A percentile compares a stretch with the other conserved stretches of the same genome.
These are phyloP conservation scores for Thielaviopsis cerberus DNA, from an alignment of 2,329 filamentous ascomycete genomes.

Conservation along the genomic window DNA sequence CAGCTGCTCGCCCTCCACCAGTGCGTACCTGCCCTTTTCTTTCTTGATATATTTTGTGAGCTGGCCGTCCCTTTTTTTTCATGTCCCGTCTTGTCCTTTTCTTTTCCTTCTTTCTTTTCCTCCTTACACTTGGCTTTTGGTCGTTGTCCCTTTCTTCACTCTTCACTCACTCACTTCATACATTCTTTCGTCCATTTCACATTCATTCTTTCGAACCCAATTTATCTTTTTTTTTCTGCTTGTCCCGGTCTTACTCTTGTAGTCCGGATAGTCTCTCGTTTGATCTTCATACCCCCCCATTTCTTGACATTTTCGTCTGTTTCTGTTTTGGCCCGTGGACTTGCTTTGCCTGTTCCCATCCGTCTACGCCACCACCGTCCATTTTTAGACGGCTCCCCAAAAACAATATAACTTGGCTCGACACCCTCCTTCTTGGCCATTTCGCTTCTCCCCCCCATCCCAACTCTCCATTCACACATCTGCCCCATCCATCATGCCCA, in stretches of 20 bases:
- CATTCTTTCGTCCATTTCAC: not conserved
- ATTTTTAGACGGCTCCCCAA: not conserved
- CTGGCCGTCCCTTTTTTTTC: not conserved
- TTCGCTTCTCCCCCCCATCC: not conserved
- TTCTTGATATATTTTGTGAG: not conserved
- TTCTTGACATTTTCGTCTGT: not conserved
- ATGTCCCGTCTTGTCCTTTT: not conserved
- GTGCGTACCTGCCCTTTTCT: not conserved
- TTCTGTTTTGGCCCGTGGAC: not conserved
- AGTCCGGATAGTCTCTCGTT: not conserved
- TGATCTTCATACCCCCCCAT: not conserved
- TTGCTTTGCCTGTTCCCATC: not conserved
- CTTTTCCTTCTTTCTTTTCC: slow-evolving; percentile 8
- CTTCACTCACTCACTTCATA: not conserved
- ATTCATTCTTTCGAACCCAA: not conserved
- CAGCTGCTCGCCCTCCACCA: no score
- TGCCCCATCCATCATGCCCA: slow-evolving; percentile 17
- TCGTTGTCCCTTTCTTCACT: slow-evolving; percentile 6
- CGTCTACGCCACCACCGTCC: not conserved
- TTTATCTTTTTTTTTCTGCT: not conserved
- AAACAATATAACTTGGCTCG: not conserved
- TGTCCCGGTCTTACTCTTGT: not conserved
- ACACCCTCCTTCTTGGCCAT: not conserved
- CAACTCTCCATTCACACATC: not conserved
- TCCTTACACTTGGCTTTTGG: not conserved